Base-by-base conservation (phyloP, 306 rosid genomes). In the Gillenia trifoliata region DNA sequence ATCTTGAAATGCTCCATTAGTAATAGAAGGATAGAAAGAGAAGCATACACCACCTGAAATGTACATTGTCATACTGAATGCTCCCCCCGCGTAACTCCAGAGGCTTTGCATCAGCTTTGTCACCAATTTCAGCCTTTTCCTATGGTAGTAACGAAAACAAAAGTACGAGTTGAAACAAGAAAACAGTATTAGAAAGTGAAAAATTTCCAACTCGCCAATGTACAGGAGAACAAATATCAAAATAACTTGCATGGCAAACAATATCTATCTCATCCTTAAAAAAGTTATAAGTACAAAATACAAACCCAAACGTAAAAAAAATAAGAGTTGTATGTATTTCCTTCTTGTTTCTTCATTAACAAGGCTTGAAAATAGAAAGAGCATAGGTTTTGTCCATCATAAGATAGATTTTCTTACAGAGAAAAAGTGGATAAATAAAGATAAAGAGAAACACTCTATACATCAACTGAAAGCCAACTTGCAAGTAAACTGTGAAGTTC, bases 91-190 rank as follows among this genome's bases (percentile, higher is more conserved):
- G 75, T 82, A 87, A 85, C 57, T 66, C 87, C 71, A 94, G 83
- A 80, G 92, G 93, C 81, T 83, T 81, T 47, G 95, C 86, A 72
- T 82, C 78, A 56, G 85, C 88, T 80, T 79, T 90, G 72, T 94
- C 93, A 61, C 77, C 79, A 73, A 94, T 77, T 38, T 92, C 97
- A 76, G 92, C 88, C 83, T 79, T 90, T 86, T 88, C 99, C 99
- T 94, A 89, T 28, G 50, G 79, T 43, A 73, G 29, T 36, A 52
- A 45, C 49, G 72, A 79, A 71, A 68, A 15, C 29, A 25, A 23
- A 77, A 55, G 66, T 43, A 75, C n/a, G 31, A 60, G 31, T 29
- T 28, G 9, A 43, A n/a, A 2, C 57, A 68, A 57, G 75, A 63
- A 55, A 73, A 64, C 56, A 78, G 78, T 76, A 61, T 65, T 31